Conservation (phyloP, 2,329 filamentous ascomycete genomes). For the Colletotrichum sp. region DNA sequence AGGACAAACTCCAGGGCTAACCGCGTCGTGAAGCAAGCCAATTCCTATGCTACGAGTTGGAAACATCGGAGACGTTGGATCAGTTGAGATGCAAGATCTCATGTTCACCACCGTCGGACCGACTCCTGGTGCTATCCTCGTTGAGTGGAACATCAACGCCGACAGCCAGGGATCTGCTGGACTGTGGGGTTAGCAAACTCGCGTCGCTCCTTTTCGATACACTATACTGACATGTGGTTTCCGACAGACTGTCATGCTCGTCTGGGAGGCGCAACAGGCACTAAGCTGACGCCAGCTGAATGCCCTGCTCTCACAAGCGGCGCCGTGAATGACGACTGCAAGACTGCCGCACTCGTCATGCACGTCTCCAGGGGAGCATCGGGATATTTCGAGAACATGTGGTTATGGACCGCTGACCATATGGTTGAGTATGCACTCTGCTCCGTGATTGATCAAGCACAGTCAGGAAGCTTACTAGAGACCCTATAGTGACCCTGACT, state of each 20-base stretch:
- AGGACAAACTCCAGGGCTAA: neutral
- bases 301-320: constrained; percentile 54
- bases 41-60: constrained; percentile 67
- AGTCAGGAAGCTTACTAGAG: neutral
- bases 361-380: constrained; percentile 51
- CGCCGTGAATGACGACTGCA: constrained; percentile 56
- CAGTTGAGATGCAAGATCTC: constrained; percentile 72
- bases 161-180: neutral
- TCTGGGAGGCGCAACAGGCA: constrained; percentile 73
- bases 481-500: constrained; percentile 6
- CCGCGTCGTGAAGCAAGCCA: neutral
- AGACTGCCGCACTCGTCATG: constrained; percentile 61
- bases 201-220: neutral
- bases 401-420: constrained; percentile 76
- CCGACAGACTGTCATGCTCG: constrained; percentile 70
- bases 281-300: constrained; percentile 64
- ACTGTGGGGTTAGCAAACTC: neutral
- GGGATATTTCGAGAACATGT: constrained; percentile 60
- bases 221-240: neutral
- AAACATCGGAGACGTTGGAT: constrained; percentile 61
- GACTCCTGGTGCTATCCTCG: constrained; percentile 57
- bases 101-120: constrained; percentile 71
- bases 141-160: neutral
- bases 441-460: neutral
- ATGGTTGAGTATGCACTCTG: constrained; percentile 33